Conservation (phyloP, 2,329 filamentous ascomycete species). For the Microsporum audouinii region DNA sequence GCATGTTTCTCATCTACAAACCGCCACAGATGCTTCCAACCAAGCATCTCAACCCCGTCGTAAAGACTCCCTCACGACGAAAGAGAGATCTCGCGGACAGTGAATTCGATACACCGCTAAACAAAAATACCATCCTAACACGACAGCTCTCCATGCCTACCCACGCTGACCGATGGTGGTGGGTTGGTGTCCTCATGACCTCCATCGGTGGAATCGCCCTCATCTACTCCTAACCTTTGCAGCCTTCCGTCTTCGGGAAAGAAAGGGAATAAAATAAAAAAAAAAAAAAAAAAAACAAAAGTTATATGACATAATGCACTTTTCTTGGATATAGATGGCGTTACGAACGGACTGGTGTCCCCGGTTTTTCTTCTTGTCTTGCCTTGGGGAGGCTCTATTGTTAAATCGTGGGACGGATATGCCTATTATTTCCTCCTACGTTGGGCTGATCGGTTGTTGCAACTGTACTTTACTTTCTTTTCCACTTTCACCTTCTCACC, state of each 20-base stretch:
- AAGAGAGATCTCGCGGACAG: constrained; percentile 23
- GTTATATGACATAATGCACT: constrained; percentile 5
- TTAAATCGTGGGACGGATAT: background rate
- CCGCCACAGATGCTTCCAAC: constrained; percentile 61
- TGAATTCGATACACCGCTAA: constrained; percentile 12
- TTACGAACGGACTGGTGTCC: background rate
- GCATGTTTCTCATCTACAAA: constrained; percentile 53
- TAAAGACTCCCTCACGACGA: constrained; percentile 25
- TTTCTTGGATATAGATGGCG: constrained; percentile 4
- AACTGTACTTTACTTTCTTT: constrained; percentile 3
- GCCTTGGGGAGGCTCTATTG: background rate
- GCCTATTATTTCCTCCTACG: background rate
- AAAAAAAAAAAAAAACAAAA: background rate
- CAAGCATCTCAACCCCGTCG: constrained; percentile 49
- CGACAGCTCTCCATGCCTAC: constrained; percentile 21
- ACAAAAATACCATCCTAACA: constrained; percentile 21
- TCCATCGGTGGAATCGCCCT: constrained; percentile 33
- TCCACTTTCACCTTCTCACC: background rate
- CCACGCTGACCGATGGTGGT: constrained; percentile 37
- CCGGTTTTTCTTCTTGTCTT: background rate
- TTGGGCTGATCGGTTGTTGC: background rate
- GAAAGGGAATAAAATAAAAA: background rate
- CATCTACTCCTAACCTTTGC: constrained; percentile 16
- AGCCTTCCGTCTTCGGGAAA: background rate
- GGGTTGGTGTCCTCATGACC: constrained; percentile 39